These are phyloP conservation scores for Bacterosira constricta DNA, from an alignment of 108 stramenopile genomes.

Conservation along the genomic window DNA sequence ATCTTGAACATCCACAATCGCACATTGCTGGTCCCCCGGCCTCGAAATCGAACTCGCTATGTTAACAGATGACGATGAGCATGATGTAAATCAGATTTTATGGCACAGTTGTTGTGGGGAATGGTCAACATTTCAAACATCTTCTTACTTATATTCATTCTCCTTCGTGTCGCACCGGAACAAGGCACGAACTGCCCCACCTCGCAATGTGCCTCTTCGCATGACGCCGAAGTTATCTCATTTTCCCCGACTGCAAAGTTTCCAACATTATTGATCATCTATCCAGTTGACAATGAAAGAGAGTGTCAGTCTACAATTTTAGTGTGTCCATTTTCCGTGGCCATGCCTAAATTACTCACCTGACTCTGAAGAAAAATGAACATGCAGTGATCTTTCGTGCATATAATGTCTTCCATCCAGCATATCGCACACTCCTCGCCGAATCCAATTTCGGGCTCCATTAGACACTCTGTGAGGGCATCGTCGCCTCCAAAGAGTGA, in stretches of 20 bases:
- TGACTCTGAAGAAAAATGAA: conserved; percentile 58
- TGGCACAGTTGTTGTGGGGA: too few species aligned
- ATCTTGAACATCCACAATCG: conserved; percentile 46
- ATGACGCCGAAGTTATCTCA: conserved; percentile 53
- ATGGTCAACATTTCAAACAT: too few species aligned
- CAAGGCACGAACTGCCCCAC: conserved; percentile 46
- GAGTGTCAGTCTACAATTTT: too few species aligned
- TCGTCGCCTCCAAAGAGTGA: conserved; percentile 50
- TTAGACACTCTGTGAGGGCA: conserved; percentile 49
- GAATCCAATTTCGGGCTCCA: conserved; percentile 46
- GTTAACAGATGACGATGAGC: background rate
- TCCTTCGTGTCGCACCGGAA: conserved; percentile 45
- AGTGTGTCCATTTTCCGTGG: too few species aligned
- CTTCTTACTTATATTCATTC: conserved; percentile 47
- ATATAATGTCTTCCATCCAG: conserved; percentile 61
- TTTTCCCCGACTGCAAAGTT: conserved; percentile 53
- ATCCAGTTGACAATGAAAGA: too few species aligned
- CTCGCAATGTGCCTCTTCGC: conserved; percentile 54
- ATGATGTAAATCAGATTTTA: too few species aligned
- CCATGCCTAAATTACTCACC: too few species aligned
- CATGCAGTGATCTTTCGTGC: conserved; percentile 57
- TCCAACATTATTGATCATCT: conserved; percentile 49
- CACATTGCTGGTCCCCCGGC: conserved; percentile 45
- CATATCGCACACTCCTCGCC: conserved; percentile 47
- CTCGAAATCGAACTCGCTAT: conserved; percentile 39